Evolutionary conservation across 1,139 yeast species (phyloP).

Genomic region (Geotrichum siamense): DNA sequence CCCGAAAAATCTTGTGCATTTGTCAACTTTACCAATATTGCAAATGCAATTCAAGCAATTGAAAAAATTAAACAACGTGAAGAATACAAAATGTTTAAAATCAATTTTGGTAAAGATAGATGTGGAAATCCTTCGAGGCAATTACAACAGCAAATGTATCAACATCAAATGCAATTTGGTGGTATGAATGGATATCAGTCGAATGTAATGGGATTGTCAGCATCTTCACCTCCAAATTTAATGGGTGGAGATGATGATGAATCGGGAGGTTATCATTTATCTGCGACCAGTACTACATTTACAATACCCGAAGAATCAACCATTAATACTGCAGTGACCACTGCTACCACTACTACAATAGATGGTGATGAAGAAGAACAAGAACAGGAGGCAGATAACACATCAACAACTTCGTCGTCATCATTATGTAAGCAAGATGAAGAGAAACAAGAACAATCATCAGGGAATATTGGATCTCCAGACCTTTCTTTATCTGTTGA

Average conservation of each 20-base stretch:
- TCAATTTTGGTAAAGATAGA: slow-evolving; percentile 88
- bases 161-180: slow-evolving; percentile 8
- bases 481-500: neutral
- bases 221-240: neutral
- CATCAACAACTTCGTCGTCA: neutral
- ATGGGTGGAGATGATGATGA: slow-evolving; percentile 5
- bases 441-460: neutral
- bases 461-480: neutral
- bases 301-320: slow-evolving; percentile 12
- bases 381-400: neutral
- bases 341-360: neutral
- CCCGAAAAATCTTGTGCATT: slow-evolving; percentile 85
- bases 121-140: slow-evolving; percentile 60
- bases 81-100: slow-evolving; percentile 48
- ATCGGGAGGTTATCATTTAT: slow-evolving; percentile 6
- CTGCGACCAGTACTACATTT: slow-evolving; percentile 13
- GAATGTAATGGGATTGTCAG: neutral
- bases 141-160: slow-evolving; percentile 12
- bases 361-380: slow-evolving; percentile 1
- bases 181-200: slow-evolving; percentile 2
- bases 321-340: too few relatives aligned
- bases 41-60: slow-evolving; percentile 80
- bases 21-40: slow-evolving; percentile 81
- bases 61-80: slow-evolving; percentile 51
- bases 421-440: neutral